phyloP scores from a whole-genome alignment of 2,329 filamentous ascomycete species.

The Coniochaeta prunicola region DNA sequence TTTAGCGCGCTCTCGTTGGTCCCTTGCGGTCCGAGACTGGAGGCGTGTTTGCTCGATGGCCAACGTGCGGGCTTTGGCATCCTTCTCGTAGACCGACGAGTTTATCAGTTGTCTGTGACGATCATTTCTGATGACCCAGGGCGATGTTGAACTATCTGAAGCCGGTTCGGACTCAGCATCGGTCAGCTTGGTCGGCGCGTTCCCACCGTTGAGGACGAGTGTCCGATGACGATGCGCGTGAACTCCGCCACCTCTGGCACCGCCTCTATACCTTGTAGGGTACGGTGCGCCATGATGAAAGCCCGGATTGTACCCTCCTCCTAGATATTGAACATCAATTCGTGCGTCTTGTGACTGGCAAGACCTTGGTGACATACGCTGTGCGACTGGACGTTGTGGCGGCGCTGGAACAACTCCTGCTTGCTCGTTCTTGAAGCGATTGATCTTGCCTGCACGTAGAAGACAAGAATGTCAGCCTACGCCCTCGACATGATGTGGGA shows the following conservation, averaged over 20 bases:
- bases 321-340: slow-evolving; percentile 8
- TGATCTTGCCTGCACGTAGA: slow-evolving; percentile 61
- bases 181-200: slow-evolving; percentile 17
- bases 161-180: slow-evolving; percentile 19
- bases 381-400: slow-evolving; percentile 15
- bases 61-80: slow-evolving; percentile 58
- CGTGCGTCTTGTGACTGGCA: slow-evolving; percentile 1
- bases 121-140: slow-evolving; percentile 68
- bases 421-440: slow-evolving; percentile 65
- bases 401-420: slow-evolving; percentile 25
- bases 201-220: slow-evolving; percentile 52
- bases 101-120: slow-evolving; percentile 81
- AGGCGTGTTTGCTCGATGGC: slow-evolving; percentile 65
- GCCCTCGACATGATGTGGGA: neutral
- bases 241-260: slow-evolving; percentile 23
- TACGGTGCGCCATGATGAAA: slow-evolving; percentile 16
- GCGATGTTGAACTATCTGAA: slow-evolving; percentile 26
- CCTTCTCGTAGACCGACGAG: slow-evolving; percentile 67
- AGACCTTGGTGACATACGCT: slow-evolving; percentile 23
- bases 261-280: slow-evolving; percentile 20
- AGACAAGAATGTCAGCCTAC: neutral
- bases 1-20: slow-evolving; percentile 52
- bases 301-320: slow-evolving; percentile 16
- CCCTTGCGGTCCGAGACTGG: slow-evolving; percentile 45
- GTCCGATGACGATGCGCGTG: slow-evolving; percentile 42